phyloP scores from a whole-genome alignment of 495 filamentous ascomycete genomes.

The Penicillium mononematosum region DNA sequence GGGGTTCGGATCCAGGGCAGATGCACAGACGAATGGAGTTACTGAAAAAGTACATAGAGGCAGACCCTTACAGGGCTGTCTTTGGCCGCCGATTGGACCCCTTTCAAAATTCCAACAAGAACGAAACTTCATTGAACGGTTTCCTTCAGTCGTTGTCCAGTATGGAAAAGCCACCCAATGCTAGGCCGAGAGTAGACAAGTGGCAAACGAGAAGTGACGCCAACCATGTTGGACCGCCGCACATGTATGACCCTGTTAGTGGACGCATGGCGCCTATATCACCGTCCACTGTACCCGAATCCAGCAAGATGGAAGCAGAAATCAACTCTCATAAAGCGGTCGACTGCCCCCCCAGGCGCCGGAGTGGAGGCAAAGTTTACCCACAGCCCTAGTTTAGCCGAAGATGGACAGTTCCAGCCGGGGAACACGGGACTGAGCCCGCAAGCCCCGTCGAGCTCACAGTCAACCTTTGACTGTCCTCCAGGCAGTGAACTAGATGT shows the following conservation, averaged over 20 bases:
- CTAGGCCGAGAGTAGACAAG: neutral
- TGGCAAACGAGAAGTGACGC: neutral
- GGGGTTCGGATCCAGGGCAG: conserved; percentile 21
- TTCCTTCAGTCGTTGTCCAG: conserved; percentile 32
- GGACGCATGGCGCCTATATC: conserved; percentile 37
- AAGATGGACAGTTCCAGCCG: conserved; percentile 16
- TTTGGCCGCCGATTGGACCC: conserved; percentile 42
- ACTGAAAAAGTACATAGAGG: conserved; percentile 37
- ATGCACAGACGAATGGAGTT: conserved; percentile 30
- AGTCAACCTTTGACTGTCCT: conserved; percentile 11
- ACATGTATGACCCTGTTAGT: conserved; percentile 38
- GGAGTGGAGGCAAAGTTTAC: conserved; percentile 17
- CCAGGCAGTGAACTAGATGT: conserved; percentile 14
- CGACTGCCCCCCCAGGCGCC: conserved; percentile 18
- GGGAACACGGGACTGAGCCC: neutral
- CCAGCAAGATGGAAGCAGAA: neutral
- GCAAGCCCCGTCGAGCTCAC: conserved; percentile 2
- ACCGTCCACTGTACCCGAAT: conserved; percentile 5
- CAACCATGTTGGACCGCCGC: conserved; percentile 20
- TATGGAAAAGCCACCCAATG: conserved; percentile 10
- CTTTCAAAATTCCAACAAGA: conserved; percentile 13
- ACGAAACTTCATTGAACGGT: conserved; percentile 24
- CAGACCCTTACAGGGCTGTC: conserved; percentile 42
- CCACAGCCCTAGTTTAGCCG: conserved; percentile 5
- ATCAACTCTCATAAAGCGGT: neutral